Conservation (phyloP, 495 filamentous ascomycete genomes). For the Xylaria venustula region DNA sequence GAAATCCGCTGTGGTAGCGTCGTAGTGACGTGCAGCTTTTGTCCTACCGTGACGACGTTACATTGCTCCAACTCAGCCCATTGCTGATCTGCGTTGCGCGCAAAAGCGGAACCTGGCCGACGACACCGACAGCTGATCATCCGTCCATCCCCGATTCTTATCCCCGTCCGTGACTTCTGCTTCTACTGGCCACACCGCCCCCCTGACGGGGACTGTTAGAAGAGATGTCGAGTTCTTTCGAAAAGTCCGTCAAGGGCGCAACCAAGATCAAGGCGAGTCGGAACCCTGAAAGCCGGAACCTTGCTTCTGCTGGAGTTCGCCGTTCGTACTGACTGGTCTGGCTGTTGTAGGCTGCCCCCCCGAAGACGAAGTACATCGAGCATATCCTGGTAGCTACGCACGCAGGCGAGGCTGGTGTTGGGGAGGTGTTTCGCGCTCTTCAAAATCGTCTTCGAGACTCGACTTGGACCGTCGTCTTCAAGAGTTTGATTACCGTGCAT, state of each 20-base stretch:
- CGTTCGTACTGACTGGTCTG: slow-evolving; percentile 16
- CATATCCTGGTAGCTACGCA: slow-evolving; percentile 95
- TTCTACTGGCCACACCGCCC: background rate
- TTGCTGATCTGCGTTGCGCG: slow-evolving; percentile 1
- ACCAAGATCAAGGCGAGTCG: slow-evolving; percentile 84
- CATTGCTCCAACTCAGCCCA: background rate
- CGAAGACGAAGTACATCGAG: slow-evolving; percentile 99
- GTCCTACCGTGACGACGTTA: slow-evolving; percentile 10
- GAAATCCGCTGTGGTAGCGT: background rate
- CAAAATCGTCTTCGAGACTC: slow-evolving; percentile 87
- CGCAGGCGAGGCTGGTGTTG: slow-evolving; percentile 90
- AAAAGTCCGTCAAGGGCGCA: slow-evolving; percentile 91
- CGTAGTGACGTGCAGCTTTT: slow-evolving; percentile 3
- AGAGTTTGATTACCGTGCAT: slow-evolving; percentile 91
- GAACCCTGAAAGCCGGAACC: background rate
- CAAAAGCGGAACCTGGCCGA: background rate
- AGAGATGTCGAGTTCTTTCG: slow-evolving; percentile 76
- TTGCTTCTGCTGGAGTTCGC: slow-evolving; percentile 2
- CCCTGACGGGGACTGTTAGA: background rate
- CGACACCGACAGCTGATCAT: background rate
- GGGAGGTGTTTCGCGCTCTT: slow-evolving; percentile 89
- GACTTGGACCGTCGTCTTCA: slow-evolving; percentile 97
- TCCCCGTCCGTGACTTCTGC: background rate
- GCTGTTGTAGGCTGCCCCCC: slow-evolving; percentile 73
- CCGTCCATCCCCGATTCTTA: background rate